Base-by-base conservation (phyloP, 176 grass and related monocot species). In the Bromus sterilis region DNA sequence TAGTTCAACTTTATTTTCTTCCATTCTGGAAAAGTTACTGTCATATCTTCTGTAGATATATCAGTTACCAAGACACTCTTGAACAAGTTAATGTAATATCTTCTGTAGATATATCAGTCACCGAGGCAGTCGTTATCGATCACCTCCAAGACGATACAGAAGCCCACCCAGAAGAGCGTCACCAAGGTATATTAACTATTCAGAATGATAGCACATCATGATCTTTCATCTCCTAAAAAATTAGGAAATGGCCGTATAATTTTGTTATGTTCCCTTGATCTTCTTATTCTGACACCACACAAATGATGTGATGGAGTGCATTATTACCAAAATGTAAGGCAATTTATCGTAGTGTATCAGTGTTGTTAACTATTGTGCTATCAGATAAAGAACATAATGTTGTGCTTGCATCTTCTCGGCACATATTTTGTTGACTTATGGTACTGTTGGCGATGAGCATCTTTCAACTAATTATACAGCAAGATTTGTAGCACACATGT, bases 61-160 rank as follows among this genome's bases (percentile, higher is more conserved):
- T 82, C 83, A 81, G 85, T 82, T 93, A 93, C n/a, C 84, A 87
- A 67, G 88, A 77, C 68, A 80, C 77, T 24, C 92, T 53, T 53
- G 49, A 21, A 49, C 15, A 49, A 53, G 49, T 53, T 21, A 20
- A 16, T 53, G 49, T 53, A 21, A 53, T 57, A 24, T 57, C 5
- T 53, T 87, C 25, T 31, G 2, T 60, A 93, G 90, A 53, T 82
- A 82, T 56, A 85, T 82, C 83, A 81, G 85, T 82, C 93, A 93
- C 25, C 82, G 89, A 61, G 90, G 80, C 73, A 75, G 74, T 24
- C 93, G 83, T 35, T 84, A 95, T 53, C 87, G 96, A 31, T 95
- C 96, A 7, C 93, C 96, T 59, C 93, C 87, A 42, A 95, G 96
- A 64, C 93, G 91, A 7, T 95, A 91, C 84, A 93, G 96, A 87